These are phyloP conservation scores for Pholiota microspora DNA, from an alignment of 768 basidiomycete genomes.

Conservation along the genomic window DNA sequence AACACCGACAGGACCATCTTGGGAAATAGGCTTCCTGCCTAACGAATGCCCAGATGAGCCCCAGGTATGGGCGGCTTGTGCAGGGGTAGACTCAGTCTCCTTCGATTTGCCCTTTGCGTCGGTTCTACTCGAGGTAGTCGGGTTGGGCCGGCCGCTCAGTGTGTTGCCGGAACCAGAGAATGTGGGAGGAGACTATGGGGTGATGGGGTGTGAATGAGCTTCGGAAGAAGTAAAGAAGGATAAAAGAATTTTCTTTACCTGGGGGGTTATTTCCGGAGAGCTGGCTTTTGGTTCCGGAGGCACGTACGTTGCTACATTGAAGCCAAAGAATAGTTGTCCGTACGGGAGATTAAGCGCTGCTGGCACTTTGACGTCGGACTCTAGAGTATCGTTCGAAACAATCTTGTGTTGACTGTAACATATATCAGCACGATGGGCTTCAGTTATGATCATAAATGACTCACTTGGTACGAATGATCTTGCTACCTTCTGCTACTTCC, in stretches of 20 bases:
- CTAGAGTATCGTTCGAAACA: constrained; percentile 77
- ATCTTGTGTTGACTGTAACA: constrained; percentile 71
- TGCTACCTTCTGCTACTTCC: constrained; percentile 74
- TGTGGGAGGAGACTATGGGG: constrained; percentile 36
- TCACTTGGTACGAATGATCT: constrained; percentile 89
- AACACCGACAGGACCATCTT: constrained; percentile 47
- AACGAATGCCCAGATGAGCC: constrained; percentile 51
- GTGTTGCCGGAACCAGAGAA: constrained; percentile 72
- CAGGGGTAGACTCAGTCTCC: constrained; percentile 29
- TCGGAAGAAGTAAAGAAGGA: background rate
- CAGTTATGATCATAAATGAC: constrained; percentile 28
- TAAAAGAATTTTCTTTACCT: constrained; percentile 20
- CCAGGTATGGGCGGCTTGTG: constrained; percentile 28
- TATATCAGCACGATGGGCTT: constrained; percentile 8
- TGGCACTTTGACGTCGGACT: constrained; percentile 76
- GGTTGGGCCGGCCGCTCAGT: constrained; percentile 51
- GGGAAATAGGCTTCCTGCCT: constrained; percentile 35
- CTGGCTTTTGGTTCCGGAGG: constrained; percentile 40
- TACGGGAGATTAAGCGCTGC: constrained; percentile 88
- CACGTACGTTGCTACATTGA: constrained; percentile 70
- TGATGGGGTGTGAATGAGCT: constrained; percentile 16
- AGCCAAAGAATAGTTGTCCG: constrained; percentile 97
- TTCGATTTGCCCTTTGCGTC: constrained; percentile 54
- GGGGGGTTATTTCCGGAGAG: constrained; percentile 29
- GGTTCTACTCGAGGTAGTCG: constrained; percentile 25